A percentile compares a stretch with the other conserved stretches of the same genome.
Conservation (phyloP, 306 rosid species). For the barrel medic (Medicago truncatula) region MtrunA17r5.0-ANR NC_053047.1:13075001-13075500, state of each 20-base stretch:
- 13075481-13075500: slow-evolving; percentile 34
- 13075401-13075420: slow-evolving; percentile 99
- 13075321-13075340: slow-evolving; percentile 79
- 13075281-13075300: slow-evolving; percentile 28
- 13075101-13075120: not conserved
- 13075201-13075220: not conserved
- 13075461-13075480: slow-evolving; percentile 1
- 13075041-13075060: not conserved
- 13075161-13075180: not conserved
- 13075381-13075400: slow-evolving; percentile 91
- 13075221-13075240: not conserved
- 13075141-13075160: not conserved
- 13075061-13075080: not conserved
- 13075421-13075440: slow-evolving; percentile 85
- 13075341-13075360: slow-evolving; percentile 67
- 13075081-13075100: not conserved
- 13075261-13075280: slow-evolving; percentile 32
- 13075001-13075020: slow-evolving; percentile 12
- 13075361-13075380: slow-evolving; percentile 89
- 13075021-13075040: not conserved
- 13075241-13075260: slow-evolving; percentile 4
- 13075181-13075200: not conserved
- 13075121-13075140: not conserved
- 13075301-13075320: slow-evolving; percentile 67
- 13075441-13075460: slow-evolving; percentile 11